Base-by-base conservation (phyloP, 179 eudicot genomes). In the Spinacia oleracea region DNA sequence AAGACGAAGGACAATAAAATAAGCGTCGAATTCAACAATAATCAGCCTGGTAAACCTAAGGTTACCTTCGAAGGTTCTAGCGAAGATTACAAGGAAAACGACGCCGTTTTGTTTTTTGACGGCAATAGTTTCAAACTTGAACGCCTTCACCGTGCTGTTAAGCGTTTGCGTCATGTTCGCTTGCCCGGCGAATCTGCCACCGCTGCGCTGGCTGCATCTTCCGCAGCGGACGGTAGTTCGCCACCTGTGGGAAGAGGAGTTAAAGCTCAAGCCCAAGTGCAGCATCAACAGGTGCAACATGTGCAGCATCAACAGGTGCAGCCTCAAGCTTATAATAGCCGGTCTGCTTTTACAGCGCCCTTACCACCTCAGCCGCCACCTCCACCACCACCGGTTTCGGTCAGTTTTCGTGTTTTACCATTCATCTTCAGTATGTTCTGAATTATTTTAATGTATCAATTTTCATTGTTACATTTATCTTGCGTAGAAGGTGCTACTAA, bases 91-190 rank as follows among this genome's bases (percentile, higher is more conserved):
- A 96, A 96, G 83, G 98, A 96, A 48, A 90, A 86, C 81, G 99
- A 96, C 79, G 98, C 94, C 38, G 97, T 93, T 81, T 82, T 96
- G 87, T 91, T 93, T 83, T 96, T 96, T 73, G 98, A 93, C 78
- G 98, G 99, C 8, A 64, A 79, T 58, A 71, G 83, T n/a, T 89
- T 96, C 75, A 90, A 94, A 16, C 87, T 96, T 35, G 99, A 96
- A 79, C 85, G 97, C 43, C 88, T 96, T 73, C 98, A 96, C 78
- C 84, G 94, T 32, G 89, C 97, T 34, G 98, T 96, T 4, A 91
- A 96, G 85, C 85, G 96, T 48, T 80, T 96, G 84, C 88, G 93
- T 83, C 92, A 91, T 91, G 81, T 87, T n/a, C 84, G 98, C 40
- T 85, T 65, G 25, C 90, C 88, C 60, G 96, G 94, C 4, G 98